phyloP scores from a whole-genome alignment of 1,284 basidiomycete genomes.

The Moesziomyces antarcticus region DNA sequence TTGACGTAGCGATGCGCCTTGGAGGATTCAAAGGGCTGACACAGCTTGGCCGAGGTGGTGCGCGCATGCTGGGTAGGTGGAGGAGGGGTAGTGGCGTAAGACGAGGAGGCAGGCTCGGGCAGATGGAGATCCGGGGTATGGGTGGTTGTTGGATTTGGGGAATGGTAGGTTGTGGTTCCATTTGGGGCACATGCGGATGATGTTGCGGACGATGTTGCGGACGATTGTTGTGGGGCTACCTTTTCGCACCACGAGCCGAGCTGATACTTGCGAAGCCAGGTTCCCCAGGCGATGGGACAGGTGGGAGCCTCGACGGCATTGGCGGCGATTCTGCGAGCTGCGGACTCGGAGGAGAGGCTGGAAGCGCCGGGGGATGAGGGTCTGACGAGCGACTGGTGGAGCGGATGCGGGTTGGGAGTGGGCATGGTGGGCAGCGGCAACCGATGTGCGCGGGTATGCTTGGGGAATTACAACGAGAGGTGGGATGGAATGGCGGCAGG shows the following conservation, averaged over 20 bases:
- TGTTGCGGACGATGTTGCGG: background rate
- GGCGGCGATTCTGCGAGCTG: slow-evolving; percentile 30
- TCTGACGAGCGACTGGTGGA: slow-evolving; percentile 20
- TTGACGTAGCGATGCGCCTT: slow-evolving; percentile 33
- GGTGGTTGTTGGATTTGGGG: too few species aligned
- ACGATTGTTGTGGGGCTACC: slow-evolving; percentile 5
- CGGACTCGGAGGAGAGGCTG: slow-evolving; percentile 22
- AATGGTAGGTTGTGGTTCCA: background rate
- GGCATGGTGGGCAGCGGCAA: slow-evolving; percentile 13
- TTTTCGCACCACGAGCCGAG: slow-evolving; percentile 27
- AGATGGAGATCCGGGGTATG: too few species aligned
- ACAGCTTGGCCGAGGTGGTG: slow-evolving; percentile 15
- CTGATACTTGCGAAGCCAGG: slow-evolving; percentile 43
- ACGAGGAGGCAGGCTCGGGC: background rate
- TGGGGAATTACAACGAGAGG: background rate
- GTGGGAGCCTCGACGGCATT: slow-evolving; percentile 25
- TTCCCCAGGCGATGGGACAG: slow-evolving; percentile 33
- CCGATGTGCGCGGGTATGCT: too few species aligned
- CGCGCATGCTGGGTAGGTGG: background rate
- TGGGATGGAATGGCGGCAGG: background rate
- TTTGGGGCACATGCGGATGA: background rate
- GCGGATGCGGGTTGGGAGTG: slow-evolving; percentile 11
- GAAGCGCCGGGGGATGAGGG: slow-evolving; percentile 23
- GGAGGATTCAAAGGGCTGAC: slow-evolving; percentile 3
- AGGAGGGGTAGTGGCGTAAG: background rate